A percentile compares a stretch with the other conserved stretches of the same genome.
These are phyloP conservation scores for Cyclospora cayetanensis DNA, from an alignment of 169 alveolate species.

Conservation along the genomic window DNA sequence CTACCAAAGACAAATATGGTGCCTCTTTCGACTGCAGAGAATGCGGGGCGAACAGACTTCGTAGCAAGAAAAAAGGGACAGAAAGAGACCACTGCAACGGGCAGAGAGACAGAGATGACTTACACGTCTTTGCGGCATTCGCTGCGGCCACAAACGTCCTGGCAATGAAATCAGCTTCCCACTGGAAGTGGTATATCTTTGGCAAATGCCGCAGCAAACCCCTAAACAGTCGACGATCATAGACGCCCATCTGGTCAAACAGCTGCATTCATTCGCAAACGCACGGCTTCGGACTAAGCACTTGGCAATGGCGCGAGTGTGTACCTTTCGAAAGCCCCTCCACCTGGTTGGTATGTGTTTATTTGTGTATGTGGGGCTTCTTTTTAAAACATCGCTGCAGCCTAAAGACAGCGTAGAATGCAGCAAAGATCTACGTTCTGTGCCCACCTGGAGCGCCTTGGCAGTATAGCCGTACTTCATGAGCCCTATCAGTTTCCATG, in stretches of 20 bases:
- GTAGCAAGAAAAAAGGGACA: not conserved
- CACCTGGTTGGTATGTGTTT: too few species aligned
- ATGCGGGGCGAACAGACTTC: not conserved
- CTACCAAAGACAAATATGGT: not conserved
- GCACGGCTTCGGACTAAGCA: not conserved
- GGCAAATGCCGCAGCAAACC: constrained; percentile 6
- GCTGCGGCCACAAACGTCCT: constrained; percentile 5
- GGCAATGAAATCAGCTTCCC: constrained; percentile 14
- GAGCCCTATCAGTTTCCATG: not conserved
- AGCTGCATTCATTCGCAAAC: not conserved
- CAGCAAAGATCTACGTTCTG: too few species aligned
- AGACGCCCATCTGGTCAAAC: not conserved
- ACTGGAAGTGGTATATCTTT: not conserved
- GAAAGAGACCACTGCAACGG: not conserved
- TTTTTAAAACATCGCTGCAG: too few species aligned
- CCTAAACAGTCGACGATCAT: not conserved
- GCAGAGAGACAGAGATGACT: not conserved
- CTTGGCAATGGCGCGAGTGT: too few species aligned
- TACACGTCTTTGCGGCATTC: not conserved
- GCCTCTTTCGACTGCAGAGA: not conserved
- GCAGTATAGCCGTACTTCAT: constrained; percentile 31
- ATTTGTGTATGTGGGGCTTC: too few species aligned
- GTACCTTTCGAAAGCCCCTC: too few species aligned
- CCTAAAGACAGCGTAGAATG: too few species aligned
- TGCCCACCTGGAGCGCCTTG: constrained; percentile 12